These are phyloP conservation scores for Sarcodon aspratus DNA, from an alignment of 768 basidiomycete genomes.

Conservation along the genomic window DNA sequence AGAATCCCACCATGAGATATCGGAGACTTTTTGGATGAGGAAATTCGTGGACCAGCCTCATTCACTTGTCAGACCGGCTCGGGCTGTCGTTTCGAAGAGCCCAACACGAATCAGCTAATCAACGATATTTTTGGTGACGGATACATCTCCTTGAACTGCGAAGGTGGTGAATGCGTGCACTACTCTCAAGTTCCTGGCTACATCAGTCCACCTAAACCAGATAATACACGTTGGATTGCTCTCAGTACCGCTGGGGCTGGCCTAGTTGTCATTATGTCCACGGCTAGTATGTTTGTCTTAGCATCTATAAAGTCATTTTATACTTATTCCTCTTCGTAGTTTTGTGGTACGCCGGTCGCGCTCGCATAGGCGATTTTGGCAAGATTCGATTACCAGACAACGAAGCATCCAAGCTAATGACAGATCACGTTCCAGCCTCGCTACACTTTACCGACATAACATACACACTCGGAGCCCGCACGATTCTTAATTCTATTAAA, in stretches of 20 bases:
- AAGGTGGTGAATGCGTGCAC: slow-evolving; percentile 89
- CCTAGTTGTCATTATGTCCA: slow-evolving; percentile 59
- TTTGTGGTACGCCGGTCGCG: slow-evolving; percentile 87
- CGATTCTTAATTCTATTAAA: slow-evolving; percentile 70
- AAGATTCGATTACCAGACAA: slow-evolving; percentile 70
- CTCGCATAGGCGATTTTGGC: slow-evolving; percentile 54
- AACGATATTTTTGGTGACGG: slow-evolving; percentile 87
- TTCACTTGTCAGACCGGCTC: slow-evolving; percentile 67
- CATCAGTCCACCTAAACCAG: slow-evolving; percentile 65
- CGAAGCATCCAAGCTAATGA: slow-evolving; percentile 78
- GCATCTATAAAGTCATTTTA: background rate
- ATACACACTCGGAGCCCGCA: slow-evolving; percentile 58
- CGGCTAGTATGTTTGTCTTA: slow-evolving; percentile 32
- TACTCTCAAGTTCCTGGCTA: slow-evolving; percentile 95
- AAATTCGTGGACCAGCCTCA: slow-evolving; percentile 82
- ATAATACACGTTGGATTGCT: slow-evolving; percentile 74
- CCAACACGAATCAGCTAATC: slow-evolving; percentile 94
- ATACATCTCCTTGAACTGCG: slow-evolving; percentile 79
- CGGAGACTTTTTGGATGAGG: slow-evolving; percentile 80
- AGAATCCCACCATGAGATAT: slow-evolving; percentile 48
- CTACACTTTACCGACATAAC: slow-evolving; percentile 84
- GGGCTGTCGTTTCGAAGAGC: slow-evolving; percentile 88
- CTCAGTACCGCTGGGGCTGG: slow-evolving; percentile 75
- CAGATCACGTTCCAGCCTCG: slow-evolving; percentile 88
- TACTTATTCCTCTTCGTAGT: slow-evolving; percentile 24